phyloP scores from a whole-genome alignment of 305 asterid species.

The Fraxinus baroniana region DNA sequence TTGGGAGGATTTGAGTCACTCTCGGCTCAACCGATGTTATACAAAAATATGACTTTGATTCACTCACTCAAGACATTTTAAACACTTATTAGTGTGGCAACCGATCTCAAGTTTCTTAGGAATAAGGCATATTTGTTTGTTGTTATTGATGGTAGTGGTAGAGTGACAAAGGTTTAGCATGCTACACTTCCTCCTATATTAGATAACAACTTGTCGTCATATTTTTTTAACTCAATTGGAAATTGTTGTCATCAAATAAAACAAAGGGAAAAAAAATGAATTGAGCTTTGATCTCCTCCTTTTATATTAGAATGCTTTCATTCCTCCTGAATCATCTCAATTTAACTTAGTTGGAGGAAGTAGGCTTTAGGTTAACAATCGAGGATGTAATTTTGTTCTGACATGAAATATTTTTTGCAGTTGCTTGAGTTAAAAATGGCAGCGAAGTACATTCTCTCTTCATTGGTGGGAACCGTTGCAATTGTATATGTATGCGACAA shows the following conservation, averaged over 20 bases:
- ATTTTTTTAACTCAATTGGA: background rate
- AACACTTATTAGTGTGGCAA: background rate
- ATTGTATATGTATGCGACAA: constrained; percentile 38
- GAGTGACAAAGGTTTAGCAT: background rate
- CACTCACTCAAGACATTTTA: background rate
- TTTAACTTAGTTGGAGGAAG: background rate
- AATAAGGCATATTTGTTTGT: background rate
- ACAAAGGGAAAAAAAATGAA: background rate
- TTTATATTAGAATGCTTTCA: background rate
- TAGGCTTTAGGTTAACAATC: background rate
- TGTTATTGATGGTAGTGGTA: background rate
- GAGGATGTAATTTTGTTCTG: background rate
- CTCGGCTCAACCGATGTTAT: background rate
- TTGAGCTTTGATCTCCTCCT: background rate
- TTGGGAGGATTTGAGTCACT: background rate
- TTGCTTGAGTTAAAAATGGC: constrained; percentile 33
- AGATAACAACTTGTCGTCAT: background rate
- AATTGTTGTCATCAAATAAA: background rate
- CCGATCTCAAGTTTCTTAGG: background rate
- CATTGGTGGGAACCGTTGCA: constrained; percentile 30
- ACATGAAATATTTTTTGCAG: constrained; percentile 8
- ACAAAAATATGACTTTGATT: background rate
- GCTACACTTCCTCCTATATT: background rate
- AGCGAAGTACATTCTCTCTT: constrained; percentile 25
- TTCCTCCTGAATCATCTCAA: background rate